Evolutionary conservation across 805 yeast species (phyloP).

Genomic region (Wickerhamomyces xylosicus): DNA sequence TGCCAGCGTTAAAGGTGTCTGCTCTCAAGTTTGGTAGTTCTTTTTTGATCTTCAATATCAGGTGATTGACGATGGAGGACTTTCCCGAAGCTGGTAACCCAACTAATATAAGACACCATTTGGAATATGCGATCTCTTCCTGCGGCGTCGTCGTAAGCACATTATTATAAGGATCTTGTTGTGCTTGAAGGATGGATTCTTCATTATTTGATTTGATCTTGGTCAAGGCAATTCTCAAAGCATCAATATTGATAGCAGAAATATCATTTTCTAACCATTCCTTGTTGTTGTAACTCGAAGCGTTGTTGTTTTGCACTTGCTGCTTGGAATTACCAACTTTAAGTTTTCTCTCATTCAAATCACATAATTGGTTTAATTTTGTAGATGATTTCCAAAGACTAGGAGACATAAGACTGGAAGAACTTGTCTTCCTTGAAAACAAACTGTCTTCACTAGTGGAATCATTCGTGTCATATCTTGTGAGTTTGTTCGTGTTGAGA

Average conservation of each 20-base stretch:
- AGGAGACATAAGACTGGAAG: conserved; percentile 16
- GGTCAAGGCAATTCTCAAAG: conserved; percentile 9
- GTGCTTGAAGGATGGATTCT: conserved; percentile 8
- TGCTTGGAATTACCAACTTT: background rate
- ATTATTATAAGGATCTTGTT: conserved; percentile 4
- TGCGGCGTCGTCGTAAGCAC: conserved; percentile 19
- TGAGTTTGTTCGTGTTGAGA: background rate
- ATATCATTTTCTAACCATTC: background rate
- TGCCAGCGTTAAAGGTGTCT: conserved; percentile 62
- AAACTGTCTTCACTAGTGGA: conserved; percentile 8
- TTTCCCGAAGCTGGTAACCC: conserved; percentile 77
- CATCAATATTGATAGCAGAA: conserved; percentile 6
- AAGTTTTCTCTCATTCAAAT: background rate
- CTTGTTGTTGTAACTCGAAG: too few species aligned
- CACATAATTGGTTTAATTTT: background rate
- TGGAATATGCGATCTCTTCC: conserved; percentile 21
- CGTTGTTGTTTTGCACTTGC: too few species aligned
- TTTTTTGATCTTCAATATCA: conserved; percentile 43
- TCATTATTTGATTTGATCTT: conserved; percentile 7
- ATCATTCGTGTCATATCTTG: conserved; percentile 12
- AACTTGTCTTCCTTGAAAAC: conserved; percentile 16
- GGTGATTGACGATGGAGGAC: conserved; percentile 57
- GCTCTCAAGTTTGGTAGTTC: conserved; percentile 20
- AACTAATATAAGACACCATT: conserved; percentile 59
- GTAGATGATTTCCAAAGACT: conserved; percentile 3